Evolutionary conservation across 345 rosid genomes (phyloP), one percentile per base, ranked within the genome.

Genomic region (Eucalyptus microcorys): DNA sequence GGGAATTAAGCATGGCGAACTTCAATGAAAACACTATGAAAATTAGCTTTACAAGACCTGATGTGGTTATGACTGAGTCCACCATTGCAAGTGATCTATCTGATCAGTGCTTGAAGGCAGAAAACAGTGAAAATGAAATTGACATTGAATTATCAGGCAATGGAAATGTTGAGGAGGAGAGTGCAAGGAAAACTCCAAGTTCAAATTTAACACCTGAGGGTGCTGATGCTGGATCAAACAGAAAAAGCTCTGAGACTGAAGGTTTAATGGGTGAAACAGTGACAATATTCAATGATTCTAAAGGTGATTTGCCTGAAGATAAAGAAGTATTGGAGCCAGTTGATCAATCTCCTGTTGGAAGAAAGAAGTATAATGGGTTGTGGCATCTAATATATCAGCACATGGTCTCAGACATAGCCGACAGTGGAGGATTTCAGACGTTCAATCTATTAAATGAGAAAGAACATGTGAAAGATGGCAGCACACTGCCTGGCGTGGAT

Each of bases 331-430:
- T 89, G 40, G 88, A 66, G 87, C 61, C 88, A 71, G 86, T 90
- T 66, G 88, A 32, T 86, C 83, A 89, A 61, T 64, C 91, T 14
- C 88, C 91, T 66, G 87, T 87, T 89, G 96, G 92, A 92, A 92
- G 94, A 90, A 94, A 89, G 86, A 95, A 92, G 87, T 92, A 92
- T 87, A 90, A 88, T 34, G 93, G 93, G 83, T 76, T 98, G 89
- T 98, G 99, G 99, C 88, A 91, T 89, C 89, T 96, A 88, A 92
- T 98, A 88, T 95, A 97, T 89, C 94, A 91, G 91, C 95, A 95
- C 87, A 94, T 98, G 98, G 97, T 89, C 89, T 91, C 97, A 79
- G 95, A 94, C 52, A 89, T 88, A 32, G 93, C 91, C 47, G 93
- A 90, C 87, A 94, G 91, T 87, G 91, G 87, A 64, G 94, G 91